Base-by-base conservation (phyloP, 83 land plant genomes). In the Thuja plicata region DNA sequence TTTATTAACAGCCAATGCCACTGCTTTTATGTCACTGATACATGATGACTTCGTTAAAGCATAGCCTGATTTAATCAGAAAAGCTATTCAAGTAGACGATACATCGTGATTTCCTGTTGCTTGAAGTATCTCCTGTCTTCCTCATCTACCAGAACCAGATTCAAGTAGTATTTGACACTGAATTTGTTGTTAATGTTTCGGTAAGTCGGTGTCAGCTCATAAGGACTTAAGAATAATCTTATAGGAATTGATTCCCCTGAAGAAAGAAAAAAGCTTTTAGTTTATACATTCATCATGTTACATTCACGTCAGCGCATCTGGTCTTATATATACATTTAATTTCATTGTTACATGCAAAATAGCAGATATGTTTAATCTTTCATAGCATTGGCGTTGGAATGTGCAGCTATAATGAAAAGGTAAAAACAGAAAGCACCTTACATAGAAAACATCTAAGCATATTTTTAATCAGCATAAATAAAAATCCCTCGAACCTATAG, bases 211-310 rank as follows among this genome's bases (percentile, higher is more conserved):
- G 99, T 97, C 89, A 98, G 91, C 80, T 98, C 99, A 87, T 97
- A 98, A 3, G 99, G 97, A 88, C 97, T 98, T 90, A 98, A 90
- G 84, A 98, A 98, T 41, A 98, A 91, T 88, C 99, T 93, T 71
- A 98, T 92, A 52, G 99, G 99, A 73, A 98, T 98, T 7, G 99
- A 98, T 93, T 98, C 99, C 85, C 99, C 99, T 98, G 96, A 87
- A 91, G 32, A 41, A 74, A 41, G 54, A 43, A 40, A 66, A 37
- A 76, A 76, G 3, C 2, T 34, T 76, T 76, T 34, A 76, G 79
- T 76, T 76, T 3, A 76, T 32, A 32, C 6, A 76, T 13, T 76
- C 15, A 76, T 76, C 17, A 15, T 76, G 79, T 35, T 27, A 5
- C 12, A 0, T 34, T 27, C 38, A 35, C 1, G 17, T 35, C 40